Conservation (phyloP, 139 green algal species). For the Tetradesmus lagerheimii region DNA sequence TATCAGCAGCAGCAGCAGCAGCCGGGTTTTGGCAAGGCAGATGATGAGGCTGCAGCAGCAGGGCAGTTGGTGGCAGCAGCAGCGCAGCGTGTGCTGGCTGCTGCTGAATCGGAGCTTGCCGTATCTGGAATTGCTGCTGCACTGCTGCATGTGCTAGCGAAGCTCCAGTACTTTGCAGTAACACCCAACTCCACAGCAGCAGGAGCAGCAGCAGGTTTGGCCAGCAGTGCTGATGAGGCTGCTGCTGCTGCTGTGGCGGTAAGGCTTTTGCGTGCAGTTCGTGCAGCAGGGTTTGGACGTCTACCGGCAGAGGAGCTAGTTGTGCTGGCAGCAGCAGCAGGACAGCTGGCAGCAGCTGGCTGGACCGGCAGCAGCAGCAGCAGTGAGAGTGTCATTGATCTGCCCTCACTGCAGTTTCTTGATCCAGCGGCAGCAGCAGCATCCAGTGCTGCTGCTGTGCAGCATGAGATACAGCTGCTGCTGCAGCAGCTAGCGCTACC, state of each 20-base stretch:
- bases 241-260: background rate
- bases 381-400: background rate
- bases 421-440: background rate
- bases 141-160: background rate
- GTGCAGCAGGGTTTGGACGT: background rate
- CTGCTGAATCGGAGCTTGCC: background rate
- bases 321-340: slow-evolving; percentile 37
- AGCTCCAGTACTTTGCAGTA: background rate
- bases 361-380: background rate
- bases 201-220: background rate
- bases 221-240: background rate
- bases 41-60: background rate
- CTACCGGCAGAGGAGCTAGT: slow-evolving; percentile 18
- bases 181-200: background rate
- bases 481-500: slow-evolving; percentile 21
- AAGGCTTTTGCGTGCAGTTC: slow-evolving; percentile 1
- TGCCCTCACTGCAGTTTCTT: background rate
- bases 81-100: background rate
- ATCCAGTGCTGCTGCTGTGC: background rate
- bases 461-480: background rate
- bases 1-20: slow-evolving; percentile 2
- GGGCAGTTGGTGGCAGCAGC: slow-evolving; percentile 5
- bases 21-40: background rate
- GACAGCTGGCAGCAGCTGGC: slow-evolving; percentile 28
- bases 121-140: background rate